Percentiles rank a stretch among this genome's conserved stretches.
Conservation (phyloP, 495 filamentous ascomycete genomes). For the Eremomyces bilateralis region DNA sequence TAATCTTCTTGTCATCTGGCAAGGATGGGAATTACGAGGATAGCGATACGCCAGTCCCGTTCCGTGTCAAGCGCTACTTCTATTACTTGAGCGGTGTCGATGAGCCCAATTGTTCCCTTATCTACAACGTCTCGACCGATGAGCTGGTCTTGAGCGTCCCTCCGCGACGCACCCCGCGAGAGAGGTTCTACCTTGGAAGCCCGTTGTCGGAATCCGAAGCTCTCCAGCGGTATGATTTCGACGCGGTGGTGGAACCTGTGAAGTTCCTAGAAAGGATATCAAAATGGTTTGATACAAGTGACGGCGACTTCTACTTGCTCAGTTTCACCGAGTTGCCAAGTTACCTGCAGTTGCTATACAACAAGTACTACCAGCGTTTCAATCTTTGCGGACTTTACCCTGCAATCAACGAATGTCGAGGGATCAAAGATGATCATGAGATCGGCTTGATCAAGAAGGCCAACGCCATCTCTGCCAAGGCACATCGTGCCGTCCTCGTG, state of each 20-base stretch:
- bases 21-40: slow-evolving; percentile 29
- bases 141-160: slow-evolving; percentile 38
- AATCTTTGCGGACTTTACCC: slow-evolving; percentile 29
- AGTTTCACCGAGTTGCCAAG: slow-evolving; percentile 11
- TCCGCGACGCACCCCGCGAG: slow-evolving; percentile 28
- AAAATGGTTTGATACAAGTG: slow-evolving; percentile 6
- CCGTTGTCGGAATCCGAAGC: slow-evolving; percentile 29
- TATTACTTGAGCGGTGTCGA: slow-evolving; percentile 40
- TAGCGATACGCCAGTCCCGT: slow-evolving; percentile 34
- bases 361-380: slow-evolving; percentile 5
- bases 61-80: slow-evolving; percentile 50
- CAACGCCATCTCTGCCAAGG: slow-evolving; percentile 50
- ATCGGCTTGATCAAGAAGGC: slow-evolving; percentile 57
- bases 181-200: slow-evolving; percentile 38
- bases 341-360: slow-evolving; percentile 7
- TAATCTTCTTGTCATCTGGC: slow-evolving; percentile 38
- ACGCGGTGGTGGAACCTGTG: slow-evolving; percentile 9
- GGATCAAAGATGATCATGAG: slow-evolving; percentile 65
- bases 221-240: slow-evolving; percentile 28
- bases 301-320: slow-evolving; percentile 11
- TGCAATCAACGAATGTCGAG: slow-evolving; percentile 50
- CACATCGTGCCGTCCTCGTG: slow-evolving; percentile 46
- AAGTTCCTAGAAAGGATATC: slow-evolving; percentile 6
- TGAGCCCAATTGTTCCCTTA: slow-evolving; percentile 36
- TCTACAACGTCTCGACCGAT: slow-evolving; percentile 38